Conservation (phyloP, 2,329 filamentous ascomycete genomes). For the Chaetoscypha palmicola region DNA sequence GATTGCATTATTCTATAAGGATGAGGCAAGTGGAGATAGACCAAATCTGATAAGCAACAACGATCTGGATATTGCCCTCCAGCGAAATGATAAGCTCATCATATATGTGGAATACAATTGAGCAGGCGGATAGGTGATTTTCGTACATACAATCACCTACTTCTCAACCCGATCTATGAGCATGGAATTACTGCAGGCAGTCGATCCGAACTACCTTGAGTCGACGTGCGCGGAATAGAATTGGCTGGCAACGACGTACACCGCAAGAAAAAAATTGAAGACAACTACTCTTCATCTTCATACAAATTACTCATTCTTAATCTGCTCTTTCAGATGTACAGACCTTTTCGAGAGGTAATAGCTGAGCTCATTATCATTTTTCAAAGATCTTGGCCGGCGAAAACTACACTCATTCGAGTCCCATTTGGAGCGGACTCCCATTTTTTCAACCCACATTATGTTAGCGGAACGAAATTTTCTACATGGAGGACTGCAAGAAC, state of each 20-base stretch:
- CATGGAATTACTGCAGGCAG: conserved; percentile 6
- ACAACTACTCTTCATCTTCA: conserved; percentile 6
- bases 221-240: conserved; percentile 7
- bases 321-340: conserved; percentile 28
- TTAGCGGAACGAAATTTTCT: conserved; percentile 11
- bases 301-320: conserved; percentile 23
- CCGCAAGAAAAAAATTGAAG: no score
- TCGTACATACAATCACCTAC: neutral
- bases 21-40: conserved; percentile 63
- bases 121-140: conserved; percentile 7
- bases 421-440: conserved; percentile 13
- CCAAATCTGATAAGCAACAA: conserved; percentile 70
- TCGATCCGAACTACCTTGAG: conserved; percentile 8
- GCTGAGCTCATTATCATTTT: conserved; percentile 10
- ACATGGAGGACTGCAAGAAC: conserved; percentile 13
- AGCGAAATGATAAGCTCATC: conserved; percentile 80
- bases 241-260: conserved; percentile 2
- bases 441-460: conserved; percentile 5
- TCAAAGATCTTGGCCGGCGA: conserved; percentile 12
- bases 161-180: neutral
- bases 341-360: conserved; percentile 24
- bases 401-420: conserved; percentile 23
- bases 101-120: conserved; percentile 54
- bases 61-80: conserved; percentile 73
- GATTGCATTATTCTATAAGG: conserved; percentile 76